Evolutionary conservation across 139 green algal species (phyloP).

Genomic region (Ulvella scutata): DNA sequence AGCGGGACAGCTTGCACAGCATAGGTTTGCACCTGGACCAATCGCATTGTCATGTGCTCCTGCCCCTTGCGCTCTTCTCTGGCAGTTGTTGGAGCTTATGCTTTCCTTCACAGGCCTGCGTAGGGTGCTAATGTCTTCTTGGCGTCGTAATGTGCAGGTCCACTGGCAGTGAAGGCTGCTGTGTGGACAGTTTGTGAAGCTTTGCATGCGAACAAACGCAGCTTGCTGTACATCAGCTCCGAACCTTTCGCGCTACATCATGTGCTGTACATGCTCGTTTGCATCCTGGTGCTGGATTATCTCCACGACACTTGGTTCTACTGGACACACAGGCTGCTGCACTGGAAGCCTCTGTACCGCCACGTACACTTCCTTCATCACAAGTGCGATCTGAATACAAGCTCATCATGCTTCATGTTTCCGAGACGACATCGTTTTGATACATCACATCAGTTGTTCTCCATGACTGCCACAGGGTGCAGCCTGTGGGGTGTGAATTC

Average conservation of each 20-base stretch:
- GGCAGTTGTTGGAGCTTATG: not conserved
- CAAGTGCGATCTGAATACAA: conserved; percentile 16
- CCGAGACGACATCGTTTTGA: too few relatives aligned
- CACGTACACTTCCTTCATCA: conserved; percentile 71
- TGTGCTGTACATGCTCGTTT: conserved; percentile 32
- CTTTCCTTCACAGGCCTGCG: conserved; percentile 2
- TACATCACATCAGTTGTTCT: too few relatives aligned
- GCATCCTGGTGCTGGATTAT: conserved; percentile 45
- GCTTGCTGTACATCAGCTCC: conserved; percentile 36
- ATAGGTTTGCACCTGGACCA: conserved; percentile 21
- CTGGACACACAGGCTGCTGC: conserved; percentile 72
- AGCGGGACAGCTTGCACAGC: conserved; percentile 35
- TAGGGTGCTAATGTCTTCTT: not conserved
- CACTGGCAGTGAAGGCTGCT: conserved; percentile 55
- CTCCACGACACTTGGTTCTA: conserved; percentile 87
- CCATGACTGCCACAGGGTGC: not conserved
- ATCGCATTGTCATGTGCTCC: too few relatives aligned
- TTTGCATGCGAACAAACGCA: conserved; percentile 28
- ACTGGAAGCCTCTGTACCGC: conserved; percentile 61
- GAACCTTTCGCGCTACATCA: conserved; percentile 10
- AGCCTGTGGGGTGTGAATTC: not conserved
- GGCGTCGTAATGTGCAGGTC: conserved; percentile 33
- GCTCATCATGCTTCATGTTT: not conserved
- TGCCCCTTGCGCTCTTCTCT: not conserved
- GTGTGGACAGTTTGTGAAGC: conserved; percentile 52